A percentile compares a stretch with the other conserved stretches of the same genome.
phyloP scores from a whole-genome alignment of 1,284 basidiomycete species.

The Mycosarcoma maydis region DNA sequence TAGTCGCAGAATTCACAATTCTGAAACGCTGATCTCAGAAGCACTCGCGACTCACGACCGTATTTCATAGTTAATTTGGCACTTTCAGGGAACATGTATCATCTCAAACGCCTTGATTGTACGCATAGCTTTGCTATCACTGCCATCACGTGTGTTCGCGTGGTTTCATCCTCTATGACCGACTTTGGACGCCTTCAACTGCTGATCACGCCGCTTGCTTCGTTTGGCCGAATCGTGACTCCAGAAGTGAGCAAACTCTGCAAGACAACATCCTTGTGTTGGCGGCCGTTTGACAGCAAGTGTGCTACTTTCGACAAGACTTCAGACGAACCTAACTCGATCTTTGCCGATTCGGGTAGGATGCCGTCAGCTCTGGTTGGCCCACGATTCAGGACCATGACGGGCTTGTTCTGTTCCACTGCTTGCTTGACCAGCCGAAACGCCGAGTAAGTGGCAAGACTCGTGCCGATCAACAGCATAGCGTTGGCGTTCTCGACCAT shows the following conservation, averaged over 20 bases:
- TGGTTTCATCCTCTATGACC: no score
- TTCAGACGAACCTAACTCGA: constrained; percentile 59
- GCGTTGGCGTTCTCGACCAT: constrained; percentile 49
- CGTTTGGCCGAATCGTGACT: constrained; percentile 29
- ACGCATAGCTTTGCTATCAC: no score
- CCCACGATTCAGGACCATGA: constrained; percentile 63
- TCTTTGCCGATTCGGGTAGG: constrained; percentile 46
- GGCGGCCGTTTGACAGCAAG: constrained; percentile 30
- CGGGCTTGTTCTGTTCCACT: constrained; percentile 46
- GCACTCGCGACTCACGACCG: no score
- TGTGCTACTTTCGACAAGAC: constrained; percentile 47
- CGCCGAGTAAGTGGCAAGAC: constrained; percentile 65
- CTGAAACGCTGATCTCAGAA: constrained; percentile 28
- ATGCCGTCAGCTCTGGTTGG: constrained; percentile 61
- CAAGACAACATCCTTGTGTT: constrained; percentile 45
- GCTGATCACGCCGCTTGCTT: constrained; percentile 33
- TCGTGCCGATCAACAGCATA: constrained; percentile 61
- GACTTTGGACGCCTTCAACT: no score
- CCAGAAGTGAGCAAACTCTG: constrained; percentile 43
- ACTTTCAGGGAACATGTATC: not conserved
- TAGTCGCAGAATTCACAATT: constrained; percentile 44
- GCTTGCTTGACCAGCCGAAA: constrained; percentile 62
- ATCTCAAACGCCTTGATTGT: no score
- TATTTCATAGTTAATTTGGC: no score
- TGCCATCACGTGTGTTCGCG: no score